Base-by-base conservation (phyloP, 768 basidiomycete species). In the Leccinum arenicola region DNA sequence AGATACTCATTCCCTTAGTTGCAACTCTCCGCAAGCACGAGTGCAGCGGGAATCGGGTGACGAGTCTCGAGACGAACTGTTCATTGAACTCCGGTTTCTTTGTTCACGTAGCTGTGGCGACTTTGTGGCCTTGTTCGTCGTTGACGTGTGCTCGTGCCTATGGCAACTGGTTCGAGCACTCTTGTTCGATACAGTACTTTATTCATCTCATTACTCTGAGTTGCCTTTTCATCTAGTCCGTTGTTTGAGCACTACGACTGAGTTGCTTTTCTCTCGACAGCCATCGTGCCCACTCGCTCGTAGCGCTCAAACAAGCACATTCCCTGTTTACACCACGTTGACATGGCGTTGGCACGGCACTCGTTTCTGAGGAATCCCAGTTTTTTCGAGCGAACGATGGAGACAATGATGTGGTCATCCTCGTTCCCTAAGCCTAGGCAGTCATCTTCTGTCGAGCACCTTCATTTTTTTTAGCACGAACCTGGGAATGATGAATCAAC, bases 401-500 rank as follows among this genome's bases (percentile, higher is more conserved):
- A 91, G 35, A 92, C 73, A 54, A 92, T 81, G 55, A 91, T 85
- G 48, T 82, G 80, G 52, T 27, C 84, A 55, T 85, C 86, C 68
- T 93, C 91, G 75, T 93, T 93, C 43, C 91, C 91, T 92, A 58
- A 4, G 7, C 23, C 17, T 3, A 9, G 52, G 23, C 4, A 29
- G 65, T 73, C 54, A 73, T 38, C 6, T 9, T 48, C 31, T 48
- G 52, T 53, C 21, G 58, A 52, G 12, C 60, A 55, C 25, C 3
- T 25, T 25, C 40, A 31, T 55, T 15, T 61, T 49, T 15, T 61
- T 49, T 36, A 21, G n/a, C 35, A 62, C 71, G 21, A 59, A 89
- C 91, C 90, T 84, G 91, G 89, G 66, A 91, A 91, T 84, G 86
- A 91, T 84, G 86, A 83, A 68, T 91, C 90, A 10, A 91, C 84